Percentiles rank a stretch among this genome's conserved stretches.
Evolutionary conservation across 2,329 filamentous ascomycete species (phyloP).

Genomic region (Paecilomyces dactylethromorphus): DNA sequence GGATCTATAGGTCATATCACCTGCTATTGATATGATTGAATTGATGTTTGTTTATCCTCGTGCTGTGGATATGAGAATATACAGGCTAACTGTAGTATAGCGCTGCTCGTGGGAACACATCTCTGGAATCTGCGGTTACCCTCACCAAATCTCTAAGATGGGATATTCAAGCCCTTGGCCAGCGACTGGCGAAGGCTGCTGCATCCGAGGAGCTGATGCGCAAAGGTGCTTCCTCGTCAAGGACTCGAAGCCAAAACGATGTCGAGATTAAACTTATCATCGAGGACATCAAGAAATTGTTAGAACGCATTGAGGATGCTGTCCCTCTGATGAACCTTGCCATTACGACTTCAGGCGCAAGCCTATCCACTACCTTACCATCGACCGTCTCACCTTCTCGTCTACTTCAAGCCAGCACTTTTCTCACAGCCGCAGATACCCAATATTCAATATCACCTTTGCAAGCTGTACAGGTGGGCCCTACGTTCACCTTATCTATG

Average conservation of each 20-base stretch:
- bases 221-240: conserved; percentile 27
- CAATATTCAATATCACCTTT: conserved; percentile 64
- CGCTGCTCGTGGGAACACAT: conserved; percentile 68
- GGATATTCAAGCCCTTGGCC: conserved; percentile 75
- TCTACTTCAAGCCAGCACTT: conserved; percentile 84
- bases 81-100: conserved; percentile 24
- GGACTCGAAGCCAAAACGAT: conserved; percentile 51
- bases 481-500: conserved; percentile 75
- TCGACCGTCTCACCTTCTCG: conserved; percentile 83
- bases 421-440: conserved; percentile 79
- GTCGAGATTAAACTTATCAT: conserved; percentile 65
- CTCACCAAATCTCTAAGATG: conserved; percentile 76
- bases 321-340: conserved; percentile 89
- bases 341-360: conserved; percentile 89
- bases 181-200: conserved; percentile 65
- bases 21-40: conserved; percentile 86
- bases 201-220: conserved; percentile 46
- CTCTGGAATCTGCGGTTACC: conserved; percentile 75
- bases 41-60: conserved; percentile 57
- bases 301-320: conserved; percentile 78
- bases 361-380: conserved; percentile 70
- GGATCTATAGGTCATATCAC: conserved; percentile 64
- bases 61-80: neutral
- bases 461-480: conserved; percentile 72
- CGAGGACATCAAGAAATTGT: conserved; percentile 64